Conservation (phyloP, 345 rosid species). For the Combretum micranthum region DNA sequence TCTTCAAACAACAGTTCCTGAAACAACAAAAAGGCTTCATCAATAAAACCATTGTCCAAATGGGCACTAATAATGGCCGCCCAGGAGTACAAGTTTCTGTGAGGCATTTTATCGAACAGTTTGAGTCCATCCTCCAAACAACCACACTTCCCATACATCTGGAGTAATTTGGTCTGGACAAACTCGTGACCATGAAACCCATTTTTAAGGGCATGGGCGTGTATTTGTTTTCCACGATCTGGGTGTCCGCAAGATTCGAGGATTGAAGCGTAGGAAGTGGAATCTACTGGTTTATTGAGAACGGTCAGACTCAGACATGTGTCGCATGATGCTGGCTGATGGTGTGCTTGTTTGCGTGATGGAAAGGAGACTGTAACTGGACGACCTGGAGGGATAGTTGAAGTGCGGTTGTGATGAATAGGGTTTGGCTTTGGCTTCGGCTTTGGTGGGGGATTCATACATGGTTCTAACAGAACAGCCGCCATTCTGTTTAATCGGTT, state of each 20-base stretch:
- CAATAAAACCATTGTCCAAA: constrained; percentile 29
- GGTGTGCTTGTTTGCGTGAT: no score
- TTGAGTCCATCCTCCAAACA: constrained; percentile 25
- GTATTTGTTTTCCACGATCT: constrained; percentile 35
- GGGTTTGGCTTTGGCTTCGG: no score
- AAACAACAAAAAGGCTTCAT: constrained; percentile 27
- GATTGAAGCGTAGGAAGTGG: constrained; percentile 35
- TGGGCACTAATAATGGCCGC: constrained; percentile 38
- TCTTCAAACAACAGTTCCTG: constrained; percentile 24
- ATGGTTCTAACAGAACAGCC: no score
- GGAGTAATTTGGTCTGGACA: constrained; percentile 58
- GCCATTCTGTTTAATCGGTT: no score
- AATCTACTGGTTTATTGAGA: constrained; percentile 20
- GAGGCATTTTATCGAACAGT: constrained; percentile 39
- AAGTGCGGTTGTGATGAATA: no score
- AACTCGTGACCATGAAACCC: constrained; percentile 44
- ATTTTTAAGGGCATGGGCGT: constrained; percentile 33
- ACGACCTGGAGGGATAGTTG: no score
- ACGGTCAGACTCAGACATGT: not conserved
- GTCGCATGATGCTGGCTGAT: no score
- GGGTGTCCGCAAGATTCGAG: constrained; percentile 43
- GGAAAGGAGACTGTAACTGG: no score
- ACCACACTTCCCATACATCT: constrained; percentile 35
- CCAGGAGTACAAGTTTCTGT: constrained; percentile 43
- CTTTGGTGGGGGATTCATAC: no score